A percentile compares a stretch with the other conserved stretches of the same genome.
phyloP scores from a whole-genome alignment of 345 rosid species.

The Raphanus raphanistrum region DNA sequence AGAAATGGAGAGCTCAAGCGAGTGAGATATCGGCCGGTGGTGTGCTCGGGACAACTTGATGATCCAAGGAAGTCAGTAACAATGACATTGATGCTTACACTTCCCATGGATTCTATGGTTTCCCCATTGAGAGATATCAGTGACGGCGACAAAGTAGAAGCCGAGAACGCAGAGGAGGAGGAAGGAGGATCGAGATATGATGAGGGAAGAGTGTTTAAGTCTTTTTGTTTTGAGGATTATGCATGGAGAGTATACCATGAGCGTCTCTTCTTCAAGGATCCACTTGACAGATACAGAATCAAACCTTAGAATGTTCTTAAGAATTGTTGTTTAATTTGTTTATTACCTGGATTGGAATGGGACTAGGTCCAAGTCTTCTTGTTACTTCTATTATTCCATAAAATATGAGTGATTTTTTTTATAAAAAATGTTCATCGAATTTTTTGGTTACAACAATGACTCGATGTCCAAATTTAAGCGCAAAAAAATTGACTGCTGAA shows the following conservation, averaged over 20 bases:
- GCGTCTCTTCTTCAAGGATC: conserved; percentile 64
- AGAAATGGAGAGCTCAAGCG: conserved; percentile 70
- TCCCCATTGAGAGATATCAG: conserved; percentile 43
- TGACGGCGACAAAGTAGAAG: conserved; percentile 17
- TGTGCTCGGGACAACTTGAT: conserved; percentile 37
- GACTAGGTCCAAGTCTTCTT: neutral
- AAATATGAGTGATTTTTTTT: neutral
- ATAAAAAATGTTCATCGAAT: neutral
- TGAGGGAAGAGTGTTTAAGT: conserved; percentile 38
- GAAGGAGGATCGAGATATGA: conserved; percentile 8
- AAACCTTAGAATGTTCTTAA: conserved; percentile 6
- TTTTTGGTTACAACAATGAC: neutral
- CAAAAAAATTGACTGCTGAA: neutral
- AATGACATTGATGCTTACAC: conserved; percentile 63
- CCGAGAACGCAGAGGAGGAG: conserved; percentile 19
- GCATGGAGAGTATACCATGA: conserved; percentile 80
- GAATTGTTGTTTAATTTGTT: conserved; percentile 4
- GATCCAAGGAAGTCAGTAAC: conserved; percentile 37
- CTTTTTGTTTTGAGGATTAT: conserved; percentile 72
- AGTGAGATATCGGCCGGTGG: conserved; percentile 63
- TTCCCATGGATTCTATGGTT: conserved; percentile 54
- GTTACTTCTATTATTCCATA: neutral
- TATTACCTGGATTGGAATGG: neutral
- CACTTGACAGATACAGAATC: conserved; percentile 60
- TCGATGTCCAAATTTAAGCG: neutral